These are phyloP conservation scores for Ceratobasidium sp. DNA, from an alignment of 1,284 basidiomycete species.

Conservation along the genomic window DNA sequence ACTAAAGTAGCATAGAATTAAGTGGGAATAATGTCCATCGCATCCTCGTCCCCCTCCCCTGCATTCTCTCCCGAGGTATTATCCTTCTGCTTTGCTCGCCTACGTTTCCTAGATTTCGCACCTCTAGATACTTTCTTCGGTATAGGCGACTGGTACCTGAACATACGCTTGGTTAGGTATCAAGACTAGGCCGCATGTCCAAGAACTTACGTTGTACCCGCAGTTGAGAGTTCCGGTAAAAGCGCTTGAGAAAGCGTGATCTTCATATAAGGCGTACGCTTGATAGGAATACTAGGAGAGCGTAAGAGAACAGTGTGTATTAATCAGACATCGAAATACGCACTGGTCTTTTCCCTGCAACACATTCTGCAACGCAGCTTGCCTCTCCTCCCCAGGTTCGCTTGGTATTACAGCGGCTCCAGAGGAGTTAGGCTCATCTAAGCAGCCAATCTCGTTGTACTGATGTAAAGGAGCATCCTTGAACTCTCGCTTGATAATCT, in stretches of 20 bases:
- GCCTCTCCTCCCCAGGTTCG: conserved; percentile 59
- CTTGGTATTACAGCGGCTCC: conserved; percentile 55
- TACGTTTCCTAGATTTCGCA: conserved; percentile 70
- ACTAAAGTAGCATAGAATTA: neutral
- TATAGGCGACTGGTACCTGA: conserved; percentile 71
- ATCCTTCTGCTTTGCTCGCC: conserved; percentile 59
- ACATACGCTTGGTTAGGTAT: neutral
- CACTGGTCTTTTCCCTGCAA: conserved; percentile 71
- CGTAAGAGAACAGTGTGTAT: conserved; percentile 7
- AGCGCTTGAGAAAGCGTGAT: conserved; percentile 73
- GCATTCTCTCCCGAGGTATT: conserved; percentile 9
- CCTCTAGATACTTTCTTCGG: conserved; percentile 70
- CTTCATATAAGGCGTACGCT: conserved; percentile 79
- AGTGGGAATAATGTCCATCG: conserved; percentile 37
- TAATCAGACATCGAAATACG: conserved; percentile 54
- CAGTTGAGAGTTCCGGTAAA: conserved; percentile 60
- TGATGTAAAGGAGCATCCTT: conserved; percentile 74
- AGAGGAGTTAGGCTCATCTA: conserved; percentile 63
- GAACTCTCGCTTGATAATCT: conserved; percentile 88
- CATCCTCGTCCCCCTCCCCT: conserved; percentile 13
- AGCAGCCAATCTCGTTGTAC: conserved; percentile 78
- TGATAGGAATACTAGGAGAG: conserved; percentile 69
- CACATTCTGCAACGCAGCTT: conserved; percentile 52
- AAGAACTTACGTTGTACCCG: conserved; percentile 69
- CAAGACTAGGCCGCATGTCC: neutral